Evolutionary conservation across 2,329 filamentous ascomycete genomes (phyloP), one percentile per base, ranked within the genome.

Genomic region (Metarhizium robertsii): DNA sequence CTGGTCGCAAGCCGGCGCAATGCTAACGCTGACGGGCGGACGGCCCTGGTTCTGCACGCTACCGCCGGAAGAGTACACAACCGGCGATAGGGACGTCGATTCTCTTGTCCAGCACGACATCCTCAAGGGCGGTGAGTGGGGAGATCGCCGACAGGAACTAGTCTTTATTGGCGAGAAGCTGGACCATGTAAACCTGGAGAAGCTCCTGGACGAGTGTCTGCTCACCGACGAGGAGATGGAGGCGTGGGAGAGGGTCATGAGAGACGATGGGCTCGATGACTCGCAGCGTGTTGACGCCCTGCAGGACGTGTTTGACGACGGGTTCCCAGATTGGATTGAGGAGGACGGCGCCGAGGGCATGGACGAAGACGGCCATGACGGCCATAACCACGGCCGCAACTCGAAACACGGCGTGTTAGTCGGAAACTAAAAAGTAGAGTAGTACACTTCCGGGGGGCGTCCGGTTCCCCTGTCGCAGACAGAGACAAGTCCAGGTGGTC

Each of bases 111-210:
- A 69, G 46, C 73, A 78, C 55, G 78, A 81, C 60, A 75, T 81
- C 25, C 64, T 71, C 6, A 76, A 78, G 30, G 78, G 78, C 5
- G 80, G 79, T 0, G 75, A 81, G 57, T 89, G 85, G 84, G 86
- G 84, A 0, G 86, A 90, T 61, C 75, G 86, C 1, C 74, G 86
- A 2, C 86, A 90, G 65, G 86, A 90, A 66, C 66, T 90, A 6
- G 86, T 90, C 2, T 87, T 90, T 58, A 89, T 90, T 56, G 86
- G 86, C 0, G 84, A 88, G 66, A 75, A 76, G 5, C 73, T 90
- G 14, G 75, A 87, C 52, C 63, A 74, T 1, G 63, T 66, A 5
- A 75, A 71, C 0, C 70, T 90, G 16, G 78, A 75, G 29, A 68
- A 66, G 4, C 65, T 77, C 38, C 66, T 90, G 3, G 81, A 90